phyloP scores from a whole-genome alignment of 163 green algal genomes.

The Scenedesmus sp. region DNA sequence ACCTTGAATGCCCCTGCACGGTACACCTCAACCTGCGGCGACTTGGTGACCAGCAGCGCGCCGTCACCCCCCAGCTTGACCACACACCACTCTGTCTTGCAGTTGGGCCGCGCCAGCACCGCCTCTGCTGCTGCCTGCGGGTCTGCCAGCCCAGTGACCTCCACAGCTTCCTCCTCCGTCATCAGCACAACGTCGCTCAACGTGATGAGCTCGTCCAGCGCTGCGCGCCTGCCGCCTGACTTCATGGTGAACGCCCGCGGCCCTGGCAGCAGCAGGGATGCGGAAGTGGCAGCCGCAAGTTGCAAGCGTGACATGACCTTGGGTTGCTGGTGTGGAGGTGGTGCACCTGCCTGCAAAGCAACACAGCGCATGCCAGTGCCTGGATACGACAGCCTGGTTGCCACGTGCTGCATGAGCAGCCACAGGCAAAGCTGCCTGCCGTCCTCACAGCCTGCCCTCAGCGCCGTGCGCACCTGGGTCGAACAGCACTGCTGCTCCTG shows the following conservation, averaged over 20 bases:
- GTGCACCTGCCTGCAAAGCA: too few relatives aligned
- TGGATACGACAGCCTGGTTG: too few relatives aligned
- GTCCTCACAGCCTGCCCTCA: background rate
- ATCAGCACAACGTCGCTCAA: conserved; percentile 88
- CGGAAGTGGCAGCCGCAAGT: background rate
- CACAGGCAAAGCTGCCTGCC: background rate
- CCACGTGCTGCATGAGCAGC: background rate
- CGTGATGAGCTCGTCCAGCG: conserved; percentile 82
- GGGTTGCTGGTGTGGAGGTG: too few relatives aligned
- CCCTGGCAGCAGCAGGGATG: conserved; percentile 60
- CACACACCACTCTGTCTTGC: conserved; percentile 86
- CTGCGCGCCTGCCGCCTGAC: conserved; percentile 62
- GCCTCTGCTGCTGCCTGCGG: conserved; percentile 67
- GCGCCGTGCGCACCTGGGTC: conserved; percentile 81
- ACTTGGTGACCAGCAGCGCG: conserved; percentile 83
- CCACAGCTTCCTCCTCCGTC: conserved; percentile 88
- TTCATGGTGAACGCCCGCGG: conserved; percentile 81
- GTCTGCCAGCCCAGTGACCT: conserved; percentile 80
- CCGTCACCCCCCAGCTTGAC: conserved; percentile 92
- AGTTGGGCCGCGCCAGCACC: conserved; percentile 69
- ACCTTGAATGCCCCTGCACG: conserved; percentile 40
- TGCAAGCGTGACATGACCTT: too few relatives aligned
- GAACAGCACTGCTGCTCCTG: conserved; percentile 91
- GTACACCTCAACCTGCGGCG: conserved; percentile 58
- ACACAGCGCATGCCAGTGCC: too few relatives aligned